phyloP scores from a whole-genome alignment of 2,329 filamentous ascomycete species.

The Dothistroma pini region DNA sequence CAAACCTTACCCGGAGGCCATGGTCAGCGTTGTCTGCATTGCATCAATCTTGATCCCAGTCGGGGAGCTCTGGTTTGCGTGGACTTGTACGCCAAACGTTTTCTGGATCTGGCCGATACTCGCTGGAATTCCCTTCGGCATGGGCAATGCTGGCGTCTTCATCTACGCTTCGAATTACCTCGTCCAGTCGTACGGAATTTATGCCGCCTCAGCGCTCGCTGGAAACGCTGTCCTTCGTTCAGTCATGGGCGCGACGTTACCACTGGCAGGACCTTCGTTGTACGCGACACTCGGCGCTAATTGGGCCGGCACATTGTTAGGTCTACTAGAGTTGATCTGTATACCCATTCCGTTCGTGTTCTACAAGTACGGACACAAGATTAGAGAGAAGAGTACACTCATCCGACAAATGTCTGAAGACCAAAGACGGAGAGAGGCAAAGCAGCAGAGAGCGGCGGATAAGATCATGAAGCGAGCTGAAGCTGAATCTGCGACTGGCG shows the following conservation, averaged over 20 bases:
- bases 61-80: conserved; percentile 82
- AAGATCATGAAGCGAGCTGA: conserved; percentile 27
- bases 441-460: conserved; percentile 35
- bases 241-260: conserved; percentile 71
- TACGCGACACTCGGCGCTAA: conserved; percentile 66
- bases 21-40: conserved; percentile 74
- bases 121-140: conserved; percentile 74
- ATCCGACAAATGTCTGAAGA: conserved; percentile 50
- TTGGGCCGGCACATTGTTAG: conserved; percentile 75
- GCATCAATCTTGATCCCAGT: conserved; percentile 69
- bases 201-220: conserved; percentile 74
- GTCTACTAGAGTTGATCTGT: conserved; percentile 66
- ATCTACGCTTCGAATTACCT: conserved; percentile 81
- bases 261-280: conserved; percentile 70
- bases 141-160: conserved; percentile 73
- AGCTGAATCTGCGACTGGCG: conserved; percentile 32
- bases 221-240: conserved; percentile 73
- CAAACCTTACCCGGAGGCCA: conserved; percentile 71
- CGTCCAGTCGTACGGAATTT: conserved; percentile 74
- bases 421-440: conserved; percentile 45
- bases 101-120: conserved; percentile 77
- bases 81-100: conserved; percentile 79
- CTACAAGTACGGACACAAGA: conserved; percentile 48
- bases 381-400: conserved; percentile 53
- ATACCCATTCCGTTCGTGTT: conserved; percentile 57